Percentiles rank a stretch among this genome's conserved stretches.
These are phyloP conservation scores for Xylaria hypoxylon DNA, from an alignment of 2,329 filamentous ascomycete species.

Conservation along the genomic window DNA sequence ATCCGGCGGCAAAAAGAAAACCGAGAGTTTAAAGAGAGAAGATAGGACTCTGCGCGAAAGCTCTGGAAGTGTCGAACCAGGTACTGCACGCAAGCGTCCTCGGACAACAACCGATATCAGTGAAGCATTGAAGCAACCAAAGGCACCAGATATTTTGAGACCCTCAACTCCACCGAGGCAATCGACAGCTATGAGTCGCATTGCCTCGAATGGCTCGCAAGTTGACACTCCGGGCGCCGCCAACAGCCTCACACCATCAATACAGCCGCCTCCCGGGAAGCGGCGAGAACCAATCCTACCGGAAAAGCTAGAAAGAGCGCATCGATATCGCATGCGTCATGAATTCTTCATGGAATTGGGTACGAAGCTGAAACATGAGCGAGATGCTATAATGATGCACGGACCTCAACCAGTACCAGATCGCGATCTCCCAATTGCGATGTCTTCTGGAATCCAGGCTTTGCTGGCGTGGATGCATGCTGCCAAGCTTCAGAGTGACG, in stretches of 20 bases:
- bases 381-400: slow-evolving; percentile 59
- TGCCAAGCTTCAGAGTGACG: slow-evolving; percentile 63
- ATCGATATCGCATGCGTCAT: slow-evolving; percentile 54
- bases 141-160: slow-evolving; percentile 56
- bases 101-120: slow-evolving; percentile 52
- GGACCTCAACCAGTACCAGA: slow-evolving; percentile 45
- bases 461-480: slow-evolving; percentile 61
- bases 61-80: slow-evolving; percentile 57
- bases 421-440: slow-evolving; percentile 41
- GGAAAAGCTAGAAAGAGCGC: slow-evolving; percentile 48
- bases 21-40: slow-evolving; percentile 54
- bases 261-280: slow-evolving; percentile 49
- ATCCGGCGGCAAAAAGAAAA: slow-evolving; percentile 50
- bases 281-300: slow-evolving; percentile 51
- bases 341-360: slow-evolving; percentile 57
- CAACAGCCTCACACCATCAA: slow-evolving; percentile 56
- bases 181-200: slow-evolving; percentile 64
- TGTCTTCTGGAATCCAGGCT: slow-evolving; percentile 49
- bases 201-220: slow-evolving; percentile 65
- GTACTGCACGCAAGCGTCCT: slow-evolving; percentile 63
- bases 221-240: slow-evolving; percentile 63
- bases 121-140: slow-evolving; percentile 57
- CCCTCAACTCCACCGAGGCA: slow-evolving; percentile 65
- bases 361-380: slow-evolving; percentile 65
- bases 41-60: slow-evolving; percentile 50